Base-by-base conservation (phyloP, 352 stramenopile species). In the Phytopythium delawarense region DNA sequence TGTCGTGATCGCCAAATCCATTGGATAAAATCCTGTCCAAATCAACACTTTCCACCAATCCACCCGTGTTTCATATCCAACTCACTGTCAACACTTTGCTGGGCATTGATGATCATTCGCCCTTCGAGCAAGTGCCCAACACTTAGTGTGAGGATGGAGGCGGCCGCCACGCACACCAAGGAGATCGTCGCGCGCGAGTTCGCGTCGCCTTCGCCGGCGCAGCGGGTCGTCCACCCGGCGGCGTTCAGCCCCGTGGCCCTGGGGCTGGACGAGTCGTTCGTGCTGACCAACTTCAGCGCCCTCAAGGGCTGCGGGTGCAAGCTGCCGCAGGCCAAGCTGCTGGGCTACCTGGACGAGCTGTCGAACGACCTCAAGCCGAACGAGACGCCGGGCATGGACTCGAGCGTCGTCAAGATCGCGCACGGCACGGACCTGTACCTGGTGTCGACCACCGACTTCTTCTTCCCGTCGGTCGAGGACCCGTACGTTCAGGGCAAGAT, bases 261-360 rank as follows among this genome's bases (percentile, higher is more conserved):
- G 16, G 84, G 87, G 0, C 83, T 96, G 9, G 76, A 87, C 51
- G 61, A 75, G 57, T 83, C 91, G 65, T 96, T 96, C 60, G 76
- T 83, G 28, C 75, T 96, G 28, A 94, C 85, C 35, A 78, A 94
- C 63, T 96, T 91, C 63, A 94, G 81, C 46, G 75, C 76, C 37
- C 83, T 98, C 56, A 98, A 98, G 75, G 95, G 95, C 73, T 98
- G 95, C 87, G 95, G 92, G 74, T 98, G 95, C 79, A 98, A 98
- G 75, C 83, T 98, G 57, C 89, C 93, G 28, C 93, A 98, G 71
- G 74, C 85, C 56, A 96, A 98, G 77, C 75, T 98, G 62, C 86
- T 98, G 65, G 82, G 87, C 49, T 98, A 98, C 74, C 70, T 98
- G 40, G 78, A 89, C 48, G 72, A 91, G 50, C 71, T 98, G 55